Conservation (phyloP, 129 eudicot species). For the Pittosporum tobira region DNA sequence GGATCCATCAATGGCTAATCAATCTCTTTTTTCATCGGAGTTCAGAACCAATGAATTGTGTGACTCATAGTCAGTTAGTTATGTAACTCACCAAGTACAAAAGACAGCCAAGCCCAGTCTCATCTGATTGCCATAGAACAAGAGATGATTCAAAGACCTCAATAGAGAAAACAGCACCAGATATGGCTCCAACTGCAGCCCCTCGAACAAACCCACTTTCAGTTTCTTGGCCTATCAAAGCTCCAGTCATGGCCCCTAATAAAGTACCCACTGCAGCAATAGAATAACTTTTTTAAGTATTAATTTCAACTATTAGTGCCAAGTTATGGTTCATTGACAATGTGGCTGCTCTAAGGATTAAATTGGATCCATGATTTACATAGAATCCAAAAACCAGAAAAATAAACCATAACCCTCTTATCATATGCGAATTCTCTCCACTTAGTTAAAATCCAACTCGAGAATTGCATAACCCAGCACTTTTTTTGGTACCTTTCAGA, state of each 20-base stretch:
- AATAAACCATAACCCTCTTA: not conserved
- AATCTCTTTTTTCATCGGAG: too few species aligned
- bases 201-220: constrained; percentile 94
- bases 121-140: constrained; percentile 86
- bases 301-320: not conserved
- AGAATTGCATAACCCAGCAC: too few species aligned
- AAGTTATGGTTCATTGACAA: not conserved
- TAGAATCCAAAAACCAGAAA: not conserved
- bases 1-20: not conserved
- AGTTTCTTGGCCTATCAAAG: constrained; percentile 89
- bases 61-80: not conserved
- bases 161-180: constrained; percentile 97
- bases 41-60: not conserved
- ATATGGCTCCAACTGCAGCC: constrained; percentile 92
- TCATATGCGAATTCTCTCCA: too few species aligned
- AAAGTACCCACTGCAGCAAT: constrained; percentile 73
- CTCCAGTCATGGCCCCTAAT: constrained; percentile 87
- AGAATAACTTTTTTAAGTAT: constrained; percentile 11
- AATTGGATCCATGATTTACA: not conserved
- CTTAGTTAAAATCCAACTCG: too few species aligned
- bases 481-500: too few species aligned
- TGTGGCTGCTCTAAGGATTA: not conserved
- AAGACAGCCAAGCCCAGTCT: constrained; percentile 87
- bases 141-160: constrained; percentile 95
- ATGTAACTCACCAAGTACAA: constrained; percentile 69